Base-by-base conservation (phyloP, 331 rosid species). In the Phaseolus coccineus region DNA sequence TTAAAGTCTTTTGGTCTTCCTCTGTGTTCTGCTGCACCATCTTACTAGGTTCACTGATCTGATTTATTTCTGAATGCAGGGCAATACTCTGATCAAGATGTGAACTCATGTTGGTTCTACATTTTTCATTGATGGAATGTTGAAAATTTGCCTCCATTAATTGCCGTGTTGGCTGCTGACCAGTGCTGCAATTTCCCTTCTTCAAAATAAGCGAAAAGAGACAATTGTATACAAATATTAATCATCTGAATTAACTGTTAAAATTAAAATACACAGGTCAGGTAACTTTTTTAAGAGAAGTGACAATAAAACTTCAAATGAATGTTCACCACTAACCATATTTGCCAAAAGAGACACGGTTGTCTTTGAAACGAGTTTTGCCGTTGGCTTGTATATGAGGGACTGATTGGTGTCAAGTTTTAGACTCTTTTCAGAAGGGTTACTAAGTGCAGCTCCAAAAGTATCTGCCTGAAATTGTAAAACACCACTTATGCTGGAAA, bases 301-400 rank as follows among this genome's bases (percentile, higher is more conserved):
- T 24, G 15, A 53, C 4, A 0, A 3, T 9, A 13, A 24, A 25
- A 57, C 8, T 57, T 57, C 0, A 10, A 25, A 25, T 4, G 2
- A 59, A 59, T 59, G 5, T 59, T 59, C 19, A 59, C 4, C 8
- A 35, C 40, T 81, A 6, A 93, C 99, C 93, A 96, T 89, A 67
- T 82, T 87, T 82, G 97, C 94, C 90, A 96, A 80, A 56, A 86
- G 93, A 83, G 98, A 91, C 75, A 89, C 89, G 6, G 99, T 90
- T 33, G 94, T 82, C 80, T 86, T 89, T 12, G 99, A 96, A 47
- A 90, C 99, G 64, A 85, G 78, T 77, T 91, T 96, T 3, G 99
- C 96, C 84, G 85, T 83, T 68, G 99, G 99, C 81, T 93, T 96
- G 89, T 91, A 89, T 44, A 96, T 46, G 56, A 88, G 89, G 31